Conservation (phyloP, 129 eudicot genomes). For the carrot (Daucus carota) region DNA sequence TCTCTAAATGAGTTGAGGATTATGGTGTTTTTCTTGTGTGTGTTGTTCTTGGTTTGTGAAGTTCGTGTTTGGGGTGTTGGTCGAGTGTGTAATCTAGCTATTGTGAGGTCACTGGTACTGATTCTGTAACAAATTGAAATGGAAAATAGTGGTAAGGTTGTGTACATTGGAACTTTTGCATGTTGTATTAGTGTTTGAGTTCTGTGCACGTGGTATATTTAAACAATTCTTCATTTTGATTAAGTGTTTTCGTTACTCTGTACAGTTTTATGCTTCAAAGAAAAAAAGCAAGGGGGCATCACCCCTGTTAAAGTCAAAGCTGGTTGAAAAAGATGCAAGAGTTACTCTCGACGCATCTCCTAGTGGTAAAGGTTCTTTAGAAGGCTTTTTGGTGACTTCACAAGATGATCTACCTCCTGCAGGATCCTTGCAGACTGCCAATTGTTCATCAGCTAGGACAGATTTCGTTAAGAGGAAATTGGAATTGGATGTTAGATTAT, state of each 20-base stretch:
- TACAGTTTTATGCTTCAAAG: constrained; percentile 76
- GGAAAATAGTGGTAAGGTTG: not conserved
- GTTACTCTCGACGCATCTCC: constrained; percentile 55
- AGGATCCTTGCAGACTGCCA: constrained; percentile 24
- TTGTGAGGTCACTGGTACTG: not conserved
- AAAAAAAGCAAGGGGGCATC: constrained; percentile 57
- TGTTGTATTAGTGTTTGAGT: too few species aligned
- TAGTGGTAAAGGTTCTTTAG: constrained; percentile 71
- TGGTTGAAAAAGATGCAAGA: constrained; percentile 43
- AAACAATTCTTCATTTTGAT: not conserved
- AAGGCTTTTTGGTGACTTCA: constrained; percentile 49
- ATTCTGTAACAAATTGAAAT: not conserved
- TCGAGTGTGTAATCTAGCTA: not conserved
- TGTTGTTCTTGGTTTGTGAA: not conserved
- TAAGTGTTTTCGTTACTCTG: constrained; percentile 5
- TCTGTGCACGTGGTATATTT: not conserved
- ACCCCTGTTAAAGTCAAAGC: constrained; percentile 40
- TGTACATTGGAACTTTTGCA: not conserved
- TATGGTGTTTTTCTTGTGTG: not conserved
- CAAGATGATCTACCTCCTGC: constrained; percentile 31
- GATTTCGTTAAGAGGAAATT: constrained; percentile 63
- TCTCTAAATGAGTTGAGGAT: not conserved
- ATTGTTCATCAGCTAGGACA: constrained; percentile 27
- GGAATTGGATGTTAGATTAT: constrained; percentile 40
- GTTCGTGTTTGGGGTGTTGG: not conserved